Evolutionary conservation across 2,329 filamentous ascomycete species (phyloP).

Genomic region (Bisporella sp.): DNA sequence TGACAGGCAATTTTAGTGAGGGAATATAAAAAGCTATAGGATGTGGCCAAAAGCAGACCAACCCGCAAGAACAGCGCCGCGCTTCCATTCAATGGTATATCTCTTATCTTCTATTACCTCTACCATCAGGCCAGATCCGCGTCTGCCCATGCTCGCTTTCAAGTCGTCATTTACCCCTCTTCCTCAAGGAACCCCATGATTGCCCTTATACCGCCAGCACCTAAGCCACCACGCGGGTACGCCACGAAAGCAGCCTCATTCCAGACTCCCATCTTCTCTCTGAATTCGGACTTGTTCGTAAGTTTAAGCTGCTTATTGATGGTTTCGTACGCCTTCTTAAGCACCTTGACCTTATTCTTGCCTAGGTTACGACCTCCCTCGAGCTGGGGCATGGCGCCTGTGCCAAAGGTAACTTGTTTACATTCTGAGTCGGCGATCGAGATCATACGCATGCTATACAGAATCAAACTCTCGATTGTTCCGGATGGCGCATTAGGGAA

Average conservation of each 20-base stretch:
- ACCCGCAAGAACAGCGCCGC: too few species aligned
- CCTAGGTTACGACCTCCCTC: slow-evolving; percentile 75
- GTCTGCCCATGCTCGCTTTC: too few species aligned
- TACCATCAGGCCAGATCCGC: too few species aligned
- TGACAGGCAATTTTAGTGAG: too few species aligned
- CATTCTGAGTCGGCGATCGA: slow-evolving; percentile 49
- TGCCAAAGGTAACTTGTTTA: slow-evolving; percentile 75
- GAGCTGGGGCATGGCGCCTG: slow-evolving; percentile 68
- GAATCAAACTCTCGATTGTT: slow-evolving; percentile 77
- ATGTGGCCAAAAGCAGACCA: too few species aligned
- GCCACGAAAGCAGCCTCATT: slow-evolving; percentile 86
- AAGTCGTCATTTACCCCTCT: slow-evolving; percentile 29
- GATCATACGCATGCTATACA: slow-evolving; percentile 53
- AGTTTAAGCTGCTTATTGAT: slow-evolving; percentile 76
- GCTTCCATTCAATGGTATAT: too few species aligned
- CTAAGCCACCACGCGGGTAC: slow-evolving; percentile 80
- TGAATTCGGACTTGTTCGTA: slow-evolving; percentile 79
- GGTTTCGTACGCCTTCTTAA: slow-evolving; percentile 75
- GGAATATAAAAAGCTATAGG: too few species aligned
- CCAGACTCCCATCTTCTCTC: slow-evolving; percentile 79
- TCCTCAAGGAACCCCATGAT: slow-evolving; percentile 88
- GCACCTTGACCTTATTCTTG: slow-evolving; percentile 71
- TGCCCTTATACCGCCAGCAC: slow-evolving; percentile 74
- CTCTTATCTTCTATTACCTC: too few species aligned
- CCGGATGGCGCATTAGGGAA: slow-evolving; percentile 84